A percentile compares a stretch with the other conserved stretches of the same genome.
Conservation (phyloP, 2,329 filamentous ascomycete species). For the Exophiala aquamarina region DNA sequence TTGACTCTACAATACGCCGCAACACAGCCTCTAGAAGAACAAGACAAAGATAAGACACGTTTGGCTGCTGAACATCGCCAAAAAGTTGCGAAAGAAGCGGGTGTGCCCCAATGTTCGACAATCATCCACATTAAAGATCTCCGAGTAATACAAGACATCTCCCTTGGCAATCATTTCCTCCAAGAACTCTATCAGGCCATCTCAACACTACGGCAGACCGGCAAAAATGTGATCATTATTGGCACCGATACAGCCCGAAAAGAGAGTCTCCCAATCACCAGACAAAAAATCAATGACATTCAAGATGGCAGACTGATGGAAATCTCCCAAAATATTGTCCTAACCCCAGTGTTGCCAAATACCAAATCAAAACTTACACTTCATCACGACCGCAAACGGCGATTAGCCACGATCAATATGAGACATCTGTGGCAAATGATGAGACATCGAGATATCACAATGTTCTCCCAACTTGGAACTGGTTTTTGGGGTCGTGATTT, state of each 20-base stretch:
- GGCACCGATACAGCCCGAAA: slow-evolving; percentile 69
- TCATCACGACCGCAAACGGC: slow-evolving; percentile 44
- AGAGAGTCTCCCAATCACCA: slow-evolving; percentile 45
- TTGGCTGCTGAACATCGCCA: slow-evolving; percentile 40
- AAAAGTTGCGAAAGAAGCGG: slow-evolving; percentile 45
- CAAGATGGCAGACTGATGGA: slow-evolving; percentile 47
- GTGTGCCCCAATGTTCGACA: slow-evolving; percentile 35
- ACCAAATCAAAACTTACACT: slow-evolving; percentile 17
- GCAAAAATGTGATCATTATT: slow-evolving; percentile 71
- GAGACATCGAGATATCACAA: slow-evolving; percentile 31
- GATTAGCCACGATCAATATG: slow-evolving; percentile 60
- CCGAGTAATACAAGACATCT: slow-evolving; percentile 65
- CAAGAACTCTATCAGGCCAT: slow-evolving; percentile 69
- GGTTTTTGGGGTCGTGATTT: slow-evolving; percentile 31
- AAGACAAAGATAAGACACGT: slow-evolving; percentile 22
- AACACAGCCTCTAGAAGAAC: slow-evolving; percentile 10
- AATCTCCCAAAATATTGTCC: slow-evolving; percentile 54
- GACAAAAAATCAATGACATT: slow-evolving; percentile 46
- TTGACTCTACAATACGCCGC: slow-evolving; percentile 8
- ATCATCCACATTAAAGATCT: slow-evolving; percentile 81
- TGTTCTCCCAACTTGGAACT: slow-evolving; percentile 20
- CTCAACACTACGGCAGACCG: slow-evolving; percentile 68
- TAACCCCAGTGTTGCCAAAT: slow-evolving; percentile 52
- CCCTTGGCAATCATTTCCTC: slow-evolving; percentile 69
- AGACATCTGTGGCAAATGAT: slow-evolving; percentile 66